Percentiles rank a stretch among this genome's conserved stretches.
Evolutionary conservation across 176 grass and related monocot genomes (phyloP).

Genomic region (Aegilops sharonensis): DNA sequence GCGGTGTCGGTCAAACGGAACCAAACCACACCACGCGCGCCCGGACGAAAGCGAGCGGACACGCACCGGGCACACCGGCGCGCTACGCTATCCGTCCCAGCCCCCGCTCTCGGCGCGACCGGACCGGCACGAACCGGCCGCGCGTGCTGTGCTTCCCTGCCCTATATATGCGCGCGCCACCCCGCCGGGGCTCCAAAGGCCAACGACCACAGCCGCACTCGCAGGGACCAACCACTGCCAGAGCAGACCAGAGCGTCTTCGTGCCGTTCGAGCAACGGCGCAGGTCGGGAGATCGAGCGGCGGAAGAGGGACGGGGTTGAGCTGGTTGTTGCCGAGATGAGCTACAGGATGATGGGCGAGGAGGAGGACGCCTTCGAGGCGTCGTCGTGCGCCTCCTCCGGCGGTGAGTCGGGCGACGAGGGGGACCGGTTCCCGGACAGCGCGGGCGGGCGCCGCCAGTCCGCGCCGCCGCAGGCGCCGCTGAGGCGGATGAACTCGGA

Average conservation of each 20-base stretch:
- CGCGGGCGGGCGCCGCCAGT: not conserved
- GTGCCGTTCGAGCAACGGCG: not conserved
- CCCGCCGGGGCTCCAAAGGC: not conserved
- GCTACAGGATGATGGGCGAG: constrained; percentile 9
- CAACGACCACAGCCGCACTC: not conserved
- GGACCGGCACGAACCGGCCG: not conserved
- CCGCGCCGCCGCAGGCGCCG: constrained; percentile 34
- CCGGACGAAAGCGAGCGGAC: constrained; percentile 21
- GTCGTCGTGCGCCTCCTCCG: constrained; percentile 41
- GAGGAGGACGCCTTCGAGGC: constrained; percentile 39
- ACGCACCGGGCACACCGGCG: not conserved
- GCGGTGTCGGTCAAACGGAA: constrained; percentile 9
- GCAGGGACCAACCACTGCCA: not conserved
- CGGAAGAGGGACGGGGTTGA: not conserved
- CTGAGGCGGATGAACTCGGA: constrained; percentile 45
- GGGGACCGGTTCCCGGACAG: constrained; percentile 32
- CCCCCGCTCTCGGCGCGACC: not conserved
- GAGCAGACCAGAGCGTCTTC: not conserved
- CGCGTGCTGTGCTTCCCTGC: too few relatives aligned
- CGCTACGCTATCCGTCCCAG: not conserved
- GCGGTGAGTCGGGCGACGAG: constrained; percentile 37
- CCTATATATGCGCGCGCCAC: constrained; percentile 5
- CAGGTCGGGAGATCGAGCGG: not conserved
- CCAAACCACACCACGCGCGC: not conserved
- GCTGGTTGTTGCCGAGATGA: not conserved